Evolutionary conservation across 768 basidiomycete species (phyloP), one percentile per base, ranked within the genome.

Genomic region (Clathrus columnatus): DNA sequence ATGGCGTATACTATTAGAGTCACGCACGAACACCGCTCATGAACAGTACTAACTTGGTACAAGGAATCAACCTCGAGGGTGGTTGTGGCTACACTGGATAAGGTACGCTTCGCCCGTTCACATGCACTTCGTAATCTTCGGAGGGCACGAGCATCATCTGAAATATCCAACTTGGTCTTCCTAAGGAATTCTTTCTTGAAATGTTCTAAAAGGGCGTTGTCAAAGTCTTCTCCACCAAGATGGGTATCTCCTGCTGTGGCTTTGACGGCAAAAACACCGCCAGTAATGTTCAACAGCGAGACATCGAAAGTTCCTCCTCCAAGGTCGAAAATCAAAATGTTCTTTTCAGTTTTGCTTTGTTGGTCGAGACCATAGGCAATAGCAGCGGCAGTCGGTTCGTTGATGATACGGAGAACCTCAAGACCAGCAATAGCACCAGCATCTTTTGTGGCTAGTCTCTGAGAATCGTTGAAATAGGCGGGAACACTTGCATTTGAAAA

Each of bases 301-400:
- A 98, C 96, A 87, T 98, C 96, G 78, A 99, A 98, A 62, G 96
- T 99, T 77, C 95, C 95, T 78, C 95, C 95, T 69, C 95, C 95
- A 57, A 99, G 81, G 79, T 99, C 95, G 79, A 99, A 99, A 71
- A 99, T 98, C 69, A 99, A 85, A 58, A 99, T 95, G 68, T 95
- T 97, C 75, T 91, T 92, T 80, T 98, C 95, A 59, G 82, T 76
- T 73, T 89, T 91, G 67, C 87, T 84, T 75, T 96, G 91, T 68
- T 89, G 87, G 72, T 98, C 96, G 55, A 91, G 86, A 79, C 96
- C 96, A 70, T 97, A 97, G 50, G 96, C 96, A 63, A 99, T 97
- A 68, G 96, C 96, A 57, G 96, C 96, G 50, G 96, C 96, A 53
- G 96, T 99, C 60, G 96, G 96, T 78, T 99, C 96, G 75, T 99